phyloP scores from a whole-genome alignment of 371 early-diverging fungal genomes.

The Mortierella sp. region DNA sequence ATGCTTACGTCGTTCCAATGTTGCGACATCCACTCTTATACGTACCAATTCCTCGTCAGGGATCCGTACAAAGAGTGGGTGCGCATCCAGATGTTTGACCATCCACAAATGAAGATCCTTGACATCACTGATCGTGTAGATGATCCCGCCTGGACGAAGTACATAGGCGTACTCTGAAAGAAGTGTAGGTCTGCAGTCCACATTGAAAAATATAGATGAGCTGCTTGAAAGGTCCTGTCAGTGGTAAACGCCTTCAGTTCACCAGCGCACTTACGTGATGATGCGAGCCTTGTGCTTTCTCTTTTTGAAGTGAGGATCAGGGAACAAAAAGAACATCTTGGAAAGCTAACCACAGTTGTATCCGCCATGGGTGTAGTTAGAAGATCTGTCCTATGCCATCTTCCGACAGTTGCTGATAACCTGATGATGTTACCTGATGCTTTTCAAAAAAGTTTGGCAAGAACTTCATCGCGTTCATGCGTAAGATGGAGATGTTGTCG shows the following conservation, averaged over 20 bases:
- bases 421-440: constrained; percentile 75
- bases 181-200: constrained; percentile 68
- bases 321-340: constrained; percentile 98
- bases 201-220: not conserved
- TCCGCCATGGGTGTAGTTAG: too few species aligned
- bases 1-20: not conserved
- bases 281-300: constrained; percentile 99
- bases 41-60: constrained; percentile 83
- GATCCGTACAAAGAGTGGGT: constrained; percentile 92
- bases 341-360: too few species aligned
- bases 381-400: too few species aligned
- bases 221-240: too few species aligned
- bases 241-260: too few species aligned
- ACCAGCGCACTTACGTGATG: constrained; percentile 76
- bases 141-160: constrained; percentile 87
- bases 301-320: constrained; percentile 99
- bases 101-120: constrained; percentile 96
- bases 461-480: constrained; percentile 99
- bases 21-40: not conserved
- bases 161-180: constrained; percentile 97
- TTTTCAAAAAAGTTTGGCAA: constrained; percentile 98
- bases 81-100: constrained; percentile 92
- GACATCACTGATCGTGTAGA: constrained; percentile 98
- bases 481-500: constrained; percentile 94
- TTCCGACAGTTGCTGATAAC: too few species aligned